phyloP scores from a whole-genome alignment of 2,329 filamentous ascomycete genomes.

The Stromatinia cepivora region DNA sequence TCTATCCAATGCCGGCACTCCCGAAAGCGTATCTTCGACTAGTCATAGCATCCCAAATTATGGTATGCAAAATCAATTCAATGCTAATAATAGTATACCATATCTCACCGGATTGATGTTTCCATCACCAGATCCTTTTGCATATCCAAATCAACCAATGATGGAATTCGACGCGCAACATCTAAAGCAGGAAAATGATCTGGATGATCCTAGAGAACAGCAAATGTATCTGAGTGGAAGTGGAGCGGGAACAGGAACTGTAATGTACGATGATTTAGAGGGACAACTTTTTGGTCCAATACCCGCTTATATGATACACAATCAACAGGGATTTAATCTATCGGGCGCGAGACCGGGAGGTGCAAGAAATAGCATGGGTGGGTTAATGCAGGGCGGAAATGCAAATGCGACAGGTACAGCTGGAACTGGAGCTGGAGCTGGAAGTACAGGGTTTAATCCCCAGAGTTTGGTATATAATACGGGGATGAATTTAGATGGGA shows the following conservation, averaged over 20 bases:
- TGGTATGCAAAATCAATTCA: slow-evolving; percentile 42
- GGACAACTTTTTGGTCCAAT: slow-evolving; percentile 71
- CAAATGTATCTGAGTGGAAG: slow-evolving; percentile 37
- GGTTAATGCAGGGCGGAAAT: background rate
- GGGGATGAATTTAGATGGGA: slow-evolving; percentile 10
- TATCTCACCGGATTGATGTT: slow-evolving; percentile 81
- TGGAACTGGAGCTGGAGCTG: background rate
- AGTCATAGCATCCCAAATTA: slow-evolving; percentile 30
- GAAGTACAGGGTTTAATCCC: background rate
- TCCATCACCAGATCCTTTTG: slow-evolving; percentile 73
- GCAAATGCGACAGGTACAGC: background rate
- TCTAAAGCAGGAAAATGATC: slow-evolving; percentile 36
- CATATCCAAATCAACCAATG: slow-evolving; percentile 73
- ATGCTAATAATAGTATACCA: slow-evolving; percentile 47
- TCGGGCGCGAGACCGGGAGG: background rate
- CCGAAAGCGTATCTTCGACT: slow-evolving; percentile 31
- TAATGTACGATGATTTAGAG: slow-evolving; percentile 61
- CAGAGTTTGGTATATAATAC: slow-evolving; percentile 9
- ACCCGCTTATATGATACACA: slow-evolving; percentile 61
- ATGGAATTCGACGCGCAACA: slow-evolving; percentile 53
- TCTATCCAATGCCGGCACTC: slow-evolving; percentile 35
- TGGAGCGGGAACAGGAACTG: slow-evolving; percentile 27
- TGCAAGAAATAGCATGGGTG: background rate
- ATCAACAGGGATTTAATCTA: slow-evolving; percentile 33
- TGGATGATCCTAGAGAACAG: slow-evolving; percentile 21